Evolutionary conservation across 2,329 filamentous ascomycete genomes (phyloP).

Genomic region (Aspergillus sclerotialis): DNA sequence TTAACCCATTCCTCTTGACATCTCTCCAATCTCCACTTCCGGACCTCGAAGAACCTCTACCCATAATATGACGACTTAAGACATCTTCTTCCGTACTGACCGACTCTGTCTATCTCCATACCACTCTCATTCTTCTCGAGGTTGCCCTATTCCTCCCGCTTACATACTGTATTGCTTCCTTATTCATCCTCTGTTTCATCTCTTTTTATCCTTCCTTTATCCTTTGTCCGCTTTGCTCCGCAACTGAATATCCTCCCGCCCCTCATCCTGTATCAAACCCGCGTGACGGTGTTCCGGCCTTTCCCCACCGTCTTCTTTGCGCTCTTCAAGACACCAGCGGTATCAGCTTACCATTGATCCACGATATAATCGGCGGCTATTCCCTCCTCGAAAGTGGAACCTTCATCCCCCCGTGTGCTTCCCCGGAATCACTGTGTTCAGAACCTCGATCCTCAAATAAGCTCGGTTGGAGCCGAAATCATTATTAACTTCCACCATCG

Average conservation of each 20-base stretch:
- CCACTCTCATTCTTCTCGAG: slow-evolving; percentile 7
- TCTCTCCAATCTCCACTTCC: slow-evolving; percentile 24
- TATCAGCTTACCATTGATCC: no score
- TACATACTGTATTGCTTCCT: slow-evolving; percentile 12
- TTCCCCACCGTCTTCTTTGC: no score
- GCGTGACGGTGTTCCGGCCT: no score
- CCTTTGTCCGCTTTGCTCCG: slow-evolving; percentile 18
- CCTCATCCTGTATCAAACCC: slow-evolving; percentile 14
- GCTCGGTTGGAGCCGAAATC: background rate
- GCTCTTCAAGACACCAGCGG: no score
- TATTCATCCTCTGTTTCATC: slow-evolving; percentile 16
- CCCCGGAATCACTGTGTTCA: background rate
- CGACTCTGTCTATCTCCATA: background rate
- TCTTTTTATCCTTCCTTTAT: slow-evolving; percentile 19
- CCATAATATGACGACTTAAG: slow-evolving; percentile 24
- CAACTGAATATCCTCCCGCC: slow-evolving; percentile 17
- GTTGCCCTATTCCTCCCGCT: slow-evolving; percentile 13
- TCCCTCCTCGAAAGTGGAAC: background rate
- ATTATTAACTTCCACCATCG: background rate
- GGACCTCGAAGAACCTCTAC: no score
- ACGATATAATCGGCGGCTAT: background rate
- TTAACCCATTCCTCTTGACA: slow-evolving; percentile 5
- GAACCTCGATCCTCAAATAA: background rate
- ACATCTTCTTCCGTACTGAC: slow-evolving; percentile 5
- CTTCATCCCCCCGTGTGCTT: background rate